Evolutionary conservation across 371 early-diverging fungal genomes (phyloP), one percentile per base, ranked within the genome.

Genomic region (Syncephalastrum monosporum): DNA sequence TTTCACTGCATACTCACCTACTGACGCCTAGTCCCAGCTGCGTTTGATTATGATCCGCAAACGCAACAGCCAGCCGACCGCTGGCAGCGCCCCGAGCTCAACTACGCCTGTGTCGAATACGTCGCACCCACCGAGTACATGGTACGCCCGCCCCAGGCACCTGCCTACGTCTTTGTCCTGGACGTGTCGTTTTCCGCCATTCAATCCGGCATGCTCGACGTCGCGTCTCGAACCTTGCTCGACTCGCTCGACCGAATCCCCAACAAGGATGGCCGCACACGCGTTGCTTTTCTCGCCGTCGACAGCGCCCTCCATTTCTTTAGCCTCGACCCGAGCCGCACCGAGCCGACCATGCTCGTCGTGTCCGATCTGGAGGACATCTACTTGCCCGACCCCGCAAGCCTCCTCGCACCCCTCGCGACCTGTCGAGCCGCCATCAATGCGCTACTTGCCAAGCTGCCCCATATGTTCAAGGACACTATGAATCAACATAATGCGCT

Each of bases 41-140:
- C 89, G 41, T 95, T 94, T 69, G 96, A 95, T 62, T 96, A 90
- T 74, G 96, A 97, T 63, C 61, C 87, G 33, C 83, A 86, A 24
- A 88, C 89, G 8, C 89, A 93, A 64, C 80, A 82, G 56, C 89
- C 85, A 44, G 83, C 87, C 8, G 91, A 97, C 69, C 84, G 96
- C 29, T 89, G 91, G 89, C 74, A 84, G 58, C 85, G 96, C 42
- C 82, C 92, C 17, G 97, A 96, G 60, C 74, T 96, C 55, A 90
- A 92, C 61, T 84, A 92, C 70, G 77, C 91, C 5, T 93, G 93
- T 27, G 93, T 96, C 5, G 98, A 97, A 69, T 96, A 89, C 72
- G 81, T 95, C 53, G 98, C 98, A 1, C 95, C 97, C 4, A 84
- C 89, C n/a, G 95, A 94, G 69, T 95, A 95, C 73, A 94, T 93